These are phyloP conservation scores for Monilinia fructicola DNA, from an alignment of 2,329 filamentous ascomycete genomes.

Conservation along the genomic window DNA sequence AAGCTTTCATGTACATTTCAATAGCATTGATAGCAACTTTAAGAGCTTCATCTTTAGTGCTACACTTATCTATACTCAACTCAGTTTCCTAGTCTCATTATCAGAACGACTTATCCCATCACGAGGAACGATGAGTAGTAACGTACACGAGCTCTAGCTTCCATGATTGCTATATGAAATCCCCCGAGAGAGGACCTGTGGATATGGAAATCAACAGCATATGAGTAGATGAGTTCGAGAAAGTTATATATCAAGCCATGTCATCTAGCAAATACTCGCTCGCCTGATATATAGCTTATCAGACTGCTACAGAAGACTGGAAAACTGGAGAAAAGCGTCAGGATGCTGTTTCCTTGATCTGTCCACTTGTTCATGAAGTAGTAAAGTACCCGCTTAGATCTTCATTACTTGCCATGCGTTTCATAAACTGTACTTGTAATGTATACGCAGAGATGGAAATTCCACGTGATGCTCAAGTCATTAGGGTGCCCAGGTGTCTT, in stretches of 20 bases:
- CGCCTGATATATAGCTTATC: slow-evolving; percentile 2
- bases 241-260: slow-evolving; percentile 12
- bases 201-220: neutral
- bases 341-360: neutral
- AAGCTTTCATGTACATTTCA: slow-evolving; percentile 78
- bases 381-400: neutral
- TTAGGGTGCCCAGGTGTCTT: neutral
- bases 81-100: slow-evolving; percentile 51
- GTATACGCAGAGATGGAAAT: neutral
- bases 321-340: neutral
- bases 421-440: neutral
- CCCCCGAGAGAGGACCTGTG: neutral
- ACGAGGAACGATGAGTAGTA: neutral
- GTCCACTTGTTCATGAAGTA: neutral
- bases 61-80: slow-evolving; percentile 50
- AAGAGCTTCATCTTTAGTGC: slow-evolving; percentile 64
- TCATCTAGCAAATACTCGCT: neutral
- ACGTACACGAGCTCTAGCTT: slow-evolving; percentile 49
- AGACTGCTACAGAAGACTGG: neutral
- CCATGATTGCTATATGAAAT: slow-evolving; percentile 39
- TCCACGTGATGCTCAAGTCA: slow-evolving; percentile 12
- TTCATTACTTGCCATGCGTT: neutral
- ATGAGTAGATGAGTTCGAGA: neutral
- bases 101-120: slow-evolving; percentile 26
- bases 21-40: slow-evolving; percentile 73